phyloP scores from a whole-genome alignment of 106 monocot genomes.

The Acorus calamus region DNA sequence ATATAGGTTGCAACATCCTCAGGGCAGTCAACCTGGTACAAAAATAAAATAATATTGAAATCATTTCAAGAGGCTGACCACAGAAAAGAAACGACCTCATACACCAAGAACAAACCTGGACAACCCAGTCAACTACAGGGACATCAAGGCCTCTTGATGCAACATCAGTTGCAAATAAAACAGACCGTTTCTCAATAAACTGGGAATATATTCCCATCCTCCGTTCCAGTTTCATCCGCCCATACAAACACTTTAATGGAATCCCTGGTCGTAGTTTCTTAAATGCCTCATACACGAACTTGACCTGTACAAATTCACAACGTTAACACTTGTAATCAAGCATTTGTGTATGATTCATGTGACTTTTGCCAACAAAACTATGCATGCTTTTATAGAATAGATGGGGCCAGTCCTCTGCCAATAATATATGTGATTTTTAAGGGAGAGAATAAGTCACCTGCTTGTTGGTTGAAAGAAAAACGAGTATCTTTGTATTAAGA shows the following conservation, averaged over 20 bases:
- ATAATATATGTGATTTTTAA: no score
- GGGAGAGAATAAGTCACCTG: conserved; percentile 27
- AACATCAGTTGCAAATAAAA: conserved; percentile 89
- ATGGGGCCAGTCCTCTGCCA: no score
- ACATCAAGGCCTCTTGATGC: conserved; percentile 89
- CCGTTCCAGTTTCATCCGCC: conserved; percentile 69
- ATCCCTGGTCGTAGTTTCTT: conserved; percentile 92
- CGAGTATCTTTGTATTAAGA: conserved; percentile 75
- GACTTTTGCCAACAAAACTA: no score
- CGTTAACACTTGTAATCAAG: neutral
- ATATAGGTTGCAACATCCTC: conserved; percentile 83
- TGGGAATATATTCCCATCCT: conserved; percentile 64
- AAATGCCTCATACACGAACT: conserved; percentile 83
- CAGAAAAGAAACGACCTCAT: neutral
- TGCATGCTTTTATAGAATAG: no score
- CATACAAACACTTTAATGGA: conserved; percentile 84
- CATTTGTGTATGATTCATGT: neutral
- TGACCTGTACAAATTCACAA: conserved; percentile 38
- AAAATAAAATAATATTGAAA: conserved; percentile 1
- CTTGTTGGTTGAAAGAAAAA: conserved; percentile 82
- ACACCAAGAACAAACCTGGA: conserved; percentile 47
- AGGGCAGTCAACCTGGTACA: conserved; percentile 84
- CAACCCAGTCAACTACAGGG: conserved; percentile 86
- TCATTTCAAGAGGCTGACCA: neutral
- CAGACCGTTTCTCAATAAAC: conserved; percentile 67